These are phyloP conservation scores for Lasiodiplodia sp. DNA, from an alignment of 2,329 filamentous ascomycete genomes.

Conservation along the genomic window DNA sequence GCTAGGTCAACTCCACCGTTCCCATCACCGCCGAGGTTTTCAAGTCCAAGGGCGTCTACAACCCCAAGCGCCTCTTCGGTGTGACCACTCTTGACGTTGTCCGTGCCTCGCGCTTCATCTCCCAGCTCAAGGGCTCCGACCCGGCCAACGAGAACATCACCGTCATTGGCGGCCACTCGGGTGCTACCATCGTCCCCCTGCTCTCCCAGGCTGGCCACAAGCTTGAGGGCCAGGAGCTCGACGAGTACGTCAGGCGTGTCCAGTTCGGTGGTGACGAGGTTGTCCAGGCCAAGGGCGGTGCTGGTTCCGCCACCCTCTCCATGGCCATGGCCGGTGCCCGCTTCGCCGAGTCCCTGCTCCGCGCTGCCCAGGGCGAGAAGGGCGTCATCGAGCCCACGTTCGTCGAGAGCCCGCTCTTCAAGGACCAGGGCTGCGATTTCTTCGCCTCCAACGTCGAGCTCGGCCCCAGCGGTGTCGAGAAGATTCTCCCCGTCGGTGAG, in stretches of 20 bases:
- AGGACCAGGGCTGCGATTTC: conserved; percentile 97
- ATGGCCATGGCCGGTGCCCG: conserved; percentile 95
- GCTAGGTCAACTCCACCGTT: conserved; percentile 93
- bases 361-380: conserved; percentile 91
- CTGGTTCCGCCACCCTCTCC: conserved; percentile 94
- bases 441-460: conserved; percentile 96
- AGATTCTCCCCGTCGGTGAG: conserved; percentile 88
- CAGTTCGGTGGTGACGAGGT: conserved; percentile 99
- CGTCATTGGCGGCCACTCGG: conserved; percentile 96
- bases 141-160: conserved; percentile 92
- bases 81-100: conserved; percentile 99
- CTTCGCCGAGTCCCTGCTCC: conserved; percentile 90
- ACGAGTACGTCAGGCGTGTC: conserved; percentile 87
- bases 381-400: conserved; percentile 95
- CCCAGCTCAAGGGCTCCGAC: conserved; percentile 88
- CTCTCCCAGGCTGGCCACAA: conserved; percentile 94
- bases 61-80: conserved; percentile 98
- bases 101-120: conserved; percentile 97
- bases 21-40: conserved; percentile 97
- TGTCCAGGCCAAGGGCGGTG: conserved; percentile 98
- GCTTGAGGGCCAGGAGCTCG: conserved; percentile 76
- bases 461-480: conserved; percentile 93
- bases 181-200: conserved; percentile 97
- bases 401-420: conserved; percentile 96
- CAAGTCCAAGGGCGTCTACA: conserved; percentile 95